Conservation (phyloP, 306 rosid species). For the Castanopsis chinensis region DNA sequence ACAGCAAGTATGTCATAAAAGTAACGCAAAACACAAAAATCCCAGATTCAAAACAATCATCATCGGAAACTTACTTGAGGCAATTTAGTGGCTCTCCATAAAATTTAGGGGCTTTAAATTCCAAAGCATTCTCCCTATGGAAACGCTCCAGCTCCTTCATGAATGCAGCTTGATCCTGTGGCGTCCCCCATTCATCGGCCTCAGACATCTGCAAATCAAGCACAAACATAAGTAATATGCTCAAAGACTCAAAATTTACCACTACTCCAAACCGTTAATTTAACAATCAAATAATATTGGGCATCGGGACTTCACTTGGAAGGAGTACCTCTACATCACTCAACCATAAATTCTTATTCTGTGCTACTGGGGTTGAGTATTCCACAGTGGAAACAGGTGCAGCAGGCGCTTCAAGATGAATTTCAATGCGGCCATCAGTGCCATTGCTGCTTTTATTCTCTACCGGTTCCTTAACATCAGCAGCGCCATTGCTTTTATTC, state of each 20-base stretch:
- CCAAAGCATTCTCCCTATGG: conserved; percentile 57
- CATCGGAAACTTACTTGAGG: conserved; percentile 56
- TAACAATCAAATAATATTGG: not conserved
- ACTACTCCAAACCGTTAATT: not conserved
- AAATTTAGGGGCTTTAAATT: conserved; percentile 82
- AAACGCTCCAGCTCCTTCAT: conserved; percentile 71
- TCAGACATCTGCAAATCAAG: conserved; percentile 42
- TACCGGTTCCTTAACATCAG: not conserved
- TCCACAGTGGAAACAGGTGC: conserved; percentile 18
- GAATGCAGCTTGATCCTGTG: conserved; percentile 57
- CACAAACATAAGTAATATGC: not conserved
- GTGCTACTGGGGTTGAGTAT: conserved; percentile 29
- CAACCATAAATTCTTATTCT: conserved; percentile 29
- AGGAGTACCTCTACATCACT: conserved; percentile 42
- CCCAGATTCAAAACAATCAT: not conserved
- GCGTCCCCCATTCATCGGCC: conserved; percentile 47
- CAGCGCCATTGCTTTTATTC: conserved; percentile 10
- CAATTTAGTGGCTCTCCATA: conserved; percentile 81
- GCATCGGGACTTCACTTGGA: not conserved
- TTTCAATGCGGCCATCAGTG: conserved; percentile 13
- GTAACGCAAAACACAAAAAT: conserved; percentile 10
- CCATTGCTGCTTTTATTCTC: conserved; percentile 22
- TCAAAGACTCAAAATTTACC: not conserved
- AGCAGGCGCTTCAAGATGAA: conserved; percentile 19
- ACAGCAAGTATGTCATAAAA: conserved; percentile 9